Base-by-base conservation (phyloP, 768 basidiomycete species). In the Suillus subalutaceus region DNA sequence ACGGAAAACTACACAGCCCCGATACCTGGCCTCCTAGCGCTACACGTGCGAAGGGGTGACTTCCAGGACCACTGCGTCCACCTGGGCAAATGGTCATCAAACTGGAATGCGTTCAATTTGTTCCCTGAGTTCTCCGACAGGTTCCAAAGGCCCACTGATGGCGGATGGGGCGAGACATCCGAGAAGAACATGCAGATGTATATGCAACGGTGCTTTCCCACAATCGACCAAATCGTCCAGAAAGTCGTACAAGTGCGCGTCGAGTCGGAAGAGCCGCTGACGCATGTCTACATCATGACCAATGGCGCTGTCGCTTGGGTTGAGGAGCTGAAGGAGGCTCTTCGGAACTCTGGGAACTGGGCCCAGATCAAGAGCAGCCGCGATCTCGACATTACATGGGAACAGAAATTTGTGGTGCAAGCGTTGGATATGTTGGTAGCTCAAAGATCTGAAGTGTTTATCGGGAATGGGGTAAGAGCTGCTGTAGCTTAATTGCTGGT, bases 1-100 rank as follows among this genome's bases (percentile, higher is more conserved):
- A 50, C 63, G 23, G 65, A 67, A 37, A n/a, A 63, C 48, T 65
- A 72, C 16, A 64, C 65, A 18, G 32, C 74, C 30, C 69, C 72
- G 7, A 73, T 83, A 37, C 63, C 74, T 9, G 81, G 84, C 26
- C 72, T 85, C 0, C 75, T 86, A 20, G 83, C 76, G 18, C 70
- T 86, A 13, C 85, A 86, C 68, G 74, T 86, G 52, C 83, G 85
- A 7, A 78, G 84, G 37, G 85, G 85, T 6, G 85, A 85, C 73
- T 86, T 78, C 66, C 40, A 73, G 30, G 63, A 67, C 0, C 85
- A 86, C 73, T 87, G 85, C 72, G 61, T 65, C 12, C 66, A 70
- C 61, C 77, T 86, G 44, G 78, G 78, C 4, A 69, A 68, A 40
- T 71, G 71, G 67, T 71, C 70, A 37, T 66, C 78, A n/a, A 71